Conservation (phyloP, 2,329 filamentous ascomycete species). For the Rasamsonia emersonii region DNA sequence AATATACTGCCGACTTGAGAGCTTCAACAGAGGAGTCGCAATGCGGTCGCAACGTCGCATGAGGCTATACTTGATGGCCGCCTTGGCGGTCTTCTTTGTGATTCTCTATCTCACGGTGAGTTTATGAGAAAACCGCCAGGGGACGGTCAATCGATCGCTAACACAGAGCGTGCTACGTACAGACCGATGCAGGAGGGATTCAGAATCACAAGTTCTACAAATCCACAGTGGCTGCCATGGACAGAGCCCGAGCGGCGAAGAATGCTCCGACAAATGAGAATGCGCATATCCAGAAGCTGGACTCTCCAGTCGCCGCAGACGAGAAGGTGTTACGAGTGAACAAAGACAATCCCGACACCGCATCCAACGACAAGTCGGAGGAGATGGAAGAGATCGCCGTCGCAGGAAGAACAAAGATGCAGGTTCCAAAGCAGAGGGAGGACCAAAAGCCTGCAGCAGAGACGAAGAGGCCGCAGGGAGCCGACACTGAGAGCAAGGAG, state of each 20-base stretch:
- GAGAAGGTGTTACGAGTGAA: conserved; percentile 56
- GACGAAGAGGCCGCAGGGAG: conserved; percentile 51
- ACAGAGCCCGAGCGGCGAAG: conserved; percentile 31
- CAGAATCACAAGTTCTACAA: conserved; percentile 46
- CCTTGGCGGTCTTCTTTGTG: conserved; percentile 56
- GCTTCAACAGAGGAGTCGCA: no score
- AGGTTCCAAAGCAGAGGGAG: conserved; percentile 29
- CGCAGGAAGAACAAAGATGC: conserved; percentile 47
- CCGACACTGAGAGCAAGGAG: conserved; percentile 50
- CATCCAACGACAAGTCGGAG: conserved; percentile 24
- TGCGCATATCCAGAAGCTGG: conserved; percentile 56
- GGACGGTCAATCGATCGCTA: neutral
- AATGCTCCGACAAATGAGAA: conserved; percentile 49
- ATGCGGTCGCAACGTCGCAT: conserved; percentile 67
- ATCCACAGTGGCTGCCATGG: conserved; percentile 46
- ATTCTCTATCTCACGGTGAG: conserved; percentile 65
- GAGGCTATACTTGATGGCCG: conserved; percentile 56
- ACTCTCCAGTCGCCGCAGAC: conserved; percentile 60
- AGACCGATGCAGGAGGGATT: conserved; percentile 33
- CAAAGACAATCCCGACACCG: conserved; percentile 39
- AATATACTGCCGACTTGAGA: no score
- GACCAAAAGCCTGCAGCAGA: conserved; percentile 24
- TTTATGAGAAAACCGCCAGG: conserved; percentile 15
- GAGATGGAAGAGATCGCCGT: conserved; percentile 40
- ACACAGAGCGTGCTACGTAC: conserved; percentile 2